A percentile compares a stretch with the other conserved stretches of the same genome.
Conservation (phyloP, 1,284 basidiomycete species). For the Veloboletus limbatus region DNA sequence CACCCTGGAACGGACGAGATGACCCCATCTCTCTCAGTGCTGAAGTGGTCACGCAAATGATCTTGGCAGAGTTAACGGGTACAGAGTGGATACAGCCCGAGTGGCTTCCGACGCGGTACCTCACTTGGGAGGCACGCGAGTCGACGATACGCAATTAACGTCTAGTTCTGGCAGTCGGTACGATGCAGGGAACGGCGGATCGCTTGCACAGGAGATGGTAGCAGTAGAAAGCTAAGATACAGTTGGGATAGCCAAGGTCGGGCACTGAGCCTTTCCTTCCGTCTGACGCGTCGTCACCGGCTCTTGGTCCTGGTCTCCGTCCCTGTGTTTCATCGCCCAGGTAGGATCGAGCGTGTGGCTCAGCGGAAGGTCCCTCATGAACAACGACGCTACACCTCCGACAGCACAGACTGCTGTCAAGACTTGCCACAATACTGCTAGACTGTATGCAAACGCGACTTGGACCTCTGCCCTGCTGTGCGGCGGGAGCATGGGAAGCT, state of each 20-base stretch:
- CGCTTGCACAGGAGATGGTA: too few relatives aligned
- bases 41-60: conserved; percentile 63
- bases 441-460: conserved; percentile 11
- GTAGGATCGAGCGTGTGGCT: conserved; percentile 3
- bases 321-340: conserved; percentile 6
- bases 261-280: not conserved
- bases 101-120: conserved; percentile 65
- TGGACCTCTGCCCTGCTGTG: conserved; percentile 4
- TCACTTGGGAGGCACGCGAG: conserved; percentile 40
- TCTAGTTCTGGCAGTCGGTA: too few relatives aligned
- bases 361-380: conserved; percentile 15
- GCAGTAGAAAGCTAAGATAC: not conserved
- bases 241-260: too few relatives aligned
- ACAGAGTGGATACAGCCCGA: conserved; percentile 49
- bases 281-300: not conserved
- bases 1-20: not conserved
- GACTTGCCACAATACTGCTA: conserved; percentile 13
- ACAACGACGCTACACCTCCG: conserved; percentile 11
- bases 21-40: conserved; percentile 57
- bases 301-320: not conserved
- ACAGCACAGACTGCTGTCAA: conserved; percentile 4
- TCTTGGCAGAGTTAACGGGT: conserved; percentile 47
- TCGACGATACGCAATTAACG: not conserved
- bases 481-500: conserved; percentile 8
- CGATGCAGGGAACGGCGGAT: too few relatives aligned